Evolutionary conservation across 2,329 filamentous ascomycete species (phyloP).

Genomic region (Polychaeton citri): DNA sequence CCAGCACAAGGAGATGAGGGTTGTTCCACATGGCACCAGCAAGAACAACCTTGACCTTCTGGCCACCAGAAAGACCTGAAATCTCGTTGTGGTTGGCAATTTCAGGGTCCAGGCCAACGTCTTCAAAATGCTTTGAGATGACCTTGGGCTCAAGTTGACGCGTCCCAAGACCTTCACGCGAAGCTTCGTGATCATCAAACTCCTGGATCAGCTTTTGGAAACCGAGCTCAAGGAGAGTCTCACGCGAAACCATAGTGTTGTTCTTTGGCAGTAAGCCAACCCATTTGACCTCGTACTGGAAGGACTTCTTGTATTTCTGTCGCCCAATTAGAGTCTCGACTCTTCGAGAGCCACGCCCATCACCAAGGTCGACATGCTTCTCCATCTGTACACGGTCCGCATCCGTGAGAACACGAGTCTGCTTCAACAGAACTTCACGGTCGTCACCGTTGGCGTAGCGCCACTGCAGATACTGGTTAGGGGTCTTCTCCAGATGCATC

Average conservation of each 20-base stretch:
- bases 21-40: slow-evolving; percentile 69
- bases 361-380: slow-evolving; percentile 70
- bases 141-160: slow-evolving; percentile 82
- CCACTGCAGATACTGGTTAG: slow-evolving; percentile 98
- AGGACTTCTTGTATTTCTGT: slow-evolving; percentile 98
- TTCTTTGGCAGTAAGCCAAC: slow-evolving; percentile 73
- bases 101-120: slow-evolving; percentile 88
- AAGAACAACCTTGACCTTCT: slow-evolving; percentile 98
- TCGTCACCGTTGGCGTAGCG: slow-evolving; percentile 95
- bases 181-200: slow-evolving; percentile 96
- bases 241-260: slow-evolving; percentile 85
- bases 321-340: slow-evolving; percentile 86
- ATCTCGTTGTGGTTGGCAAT: slow-evolving; percentile 99
- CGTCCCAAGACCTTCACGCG: slow-evolving; percentile 95
- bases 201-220: slow-evolving; percentile 93
- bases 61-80: slow-evolving; percentile 84
- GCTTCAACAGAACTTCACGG: slow-evolving; percentile 93
- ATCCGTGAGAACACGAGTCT: slow-evolving; percentile 77
- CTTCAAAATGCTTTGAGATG: slow-evolving; percentile 96
- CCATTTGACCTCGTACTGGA: slow-evolving; percentile 99
- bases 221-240: slow-evolving; percentile 73
- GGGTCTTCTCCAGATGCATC: slow-evolving; percentile 98
- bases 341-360: slow-evolving; percentile 64
- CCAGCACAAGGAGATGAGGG: slow-evolving; percentile 88
- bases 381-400: slow-evolving; percentile 86